Base-by-base conservation (phyloP, 2,329 filamentous ascomycete species). In the Hymenoscyphus repandus region DNA sequence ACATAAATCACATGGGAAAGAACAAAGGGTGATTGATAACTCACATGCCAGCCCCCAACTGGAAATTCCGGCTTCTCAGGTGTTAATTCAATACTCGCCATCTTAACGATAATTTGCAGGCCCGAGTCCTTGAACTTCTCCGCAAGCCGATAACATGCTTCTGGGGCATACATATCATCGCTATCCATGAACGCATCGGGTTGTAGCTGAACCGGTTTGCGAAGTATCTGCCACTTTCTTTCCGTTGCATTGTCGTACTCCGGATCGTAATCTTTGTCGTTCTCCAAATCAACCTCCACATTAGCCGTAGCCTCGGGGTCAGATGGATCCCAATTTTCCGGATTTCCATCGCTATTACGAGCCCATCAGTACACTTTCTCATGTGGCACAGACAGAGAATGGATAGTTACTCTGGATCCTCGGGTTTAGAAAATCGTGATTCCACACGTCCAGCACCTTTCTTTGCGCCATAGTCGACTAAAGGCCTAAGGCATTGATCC, bases 21-120 rank as follows among this genome's bases (percentile, higher is more conserved):
- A 7, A 27, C 4, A 27, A 27, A 7, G 22, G 22, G 22, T 27
- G 22, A 27, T 27, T 27, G 22, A 7, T 27, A 27, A 43, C 47
- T 49, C 20, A 73, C 65, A 50, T 78, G 74, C 74, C 74, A 78
- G 1, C 60, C 60, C 1, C 72, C 72, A 3, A 67, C 70, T 0
- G 66, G 58, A 55, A 76, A 82, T 0, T 58, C 59, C 0, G 77
- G 74, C 22, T 78, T 74, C n/a, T 77, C 74, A 0, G 79, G 79
- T 0, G 72, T 78, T 2, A 84, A 68, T 37, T 80, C 70, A 45
- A 84, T 76, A 37, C 72, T 75, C 1, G 77, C 72, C 53, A 86
- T 69, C 59, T 84, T 83, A 34, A 83, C 74, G 46, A 86, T 79
- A 31, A 86, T 65, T 57, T 86, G 82, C 2, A 85, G 59, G 3